Percentiles rank a stretch among this genome's conserved stretches.
Evolutionary conservation across 345 rosid species (phyloP).

Genomic region (Lepidium africanum): DNA sequence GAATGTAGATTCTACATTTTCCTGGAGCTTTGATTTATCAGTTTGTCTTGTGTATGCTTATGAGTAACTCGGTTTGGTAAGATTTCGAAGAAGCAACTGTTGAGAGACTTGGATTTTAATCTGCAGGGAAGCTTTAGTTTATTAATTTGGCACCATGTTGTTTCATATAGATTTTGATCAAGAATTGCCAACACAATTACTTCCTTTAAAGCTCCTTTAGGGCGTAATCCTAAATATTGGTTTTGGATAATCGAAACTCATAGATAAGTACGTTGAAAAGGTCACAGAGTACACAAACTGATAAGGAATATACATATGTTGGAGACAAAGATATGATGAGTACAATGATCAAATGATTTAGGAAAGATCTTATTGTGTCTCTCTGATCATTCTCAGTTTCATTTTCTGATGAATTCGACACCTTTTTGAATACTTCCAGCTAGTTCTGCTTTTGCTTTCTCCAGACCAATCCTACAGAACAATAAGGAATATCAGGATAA

Average conservation of each 20-base stretch:
- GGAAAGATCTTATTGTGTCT: slow-evolving; percentile 2
- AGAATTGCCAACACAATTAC: too few species aligned
- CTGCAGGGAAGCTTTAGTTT: too few species aligned
- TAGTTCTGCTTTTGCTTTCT: slow-evolving; percentile 66
- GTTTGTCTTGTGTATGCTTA: too few species aligned
- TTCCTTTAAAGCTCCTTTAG: too few species aligned
- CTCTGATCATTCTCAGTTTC: slow-evolving; percentile 7
- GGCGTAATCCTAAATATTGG: not conserved
- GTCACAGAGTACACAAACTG: not conserved
- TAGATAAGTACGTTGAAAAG: slow-evolving; percentile 5
- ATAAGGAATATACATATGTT: slow-evolving; percentile 17
- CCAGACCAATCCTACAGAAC: slow-evolving; percentile 47
- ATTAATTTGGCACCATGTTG: too few species aligned
- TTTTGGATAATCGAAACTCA: not conserved
- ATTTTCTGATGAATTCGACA: slow-evolving; percentile 53
- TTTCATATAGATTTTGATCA: too few species aligned
- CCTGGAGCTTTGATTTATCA: too few species aligned
- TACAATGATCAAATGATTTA: slow-evolving; percentile 2
- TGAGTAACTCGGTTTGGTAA: too few species aligned
- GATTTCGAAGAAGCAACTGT: too few species aligned
- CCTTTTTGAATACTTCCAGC: slow-evolving; percentile 75
- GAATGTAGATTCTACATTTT: too few species aligned
- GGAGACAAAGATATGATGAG: not conserved
- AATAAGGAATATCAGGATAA: not conserved
- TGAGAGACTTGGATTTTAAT: too few species aligned